Conservation (phyloP, 208 protist species). For the Herpetomonas tarakana region DNA sequence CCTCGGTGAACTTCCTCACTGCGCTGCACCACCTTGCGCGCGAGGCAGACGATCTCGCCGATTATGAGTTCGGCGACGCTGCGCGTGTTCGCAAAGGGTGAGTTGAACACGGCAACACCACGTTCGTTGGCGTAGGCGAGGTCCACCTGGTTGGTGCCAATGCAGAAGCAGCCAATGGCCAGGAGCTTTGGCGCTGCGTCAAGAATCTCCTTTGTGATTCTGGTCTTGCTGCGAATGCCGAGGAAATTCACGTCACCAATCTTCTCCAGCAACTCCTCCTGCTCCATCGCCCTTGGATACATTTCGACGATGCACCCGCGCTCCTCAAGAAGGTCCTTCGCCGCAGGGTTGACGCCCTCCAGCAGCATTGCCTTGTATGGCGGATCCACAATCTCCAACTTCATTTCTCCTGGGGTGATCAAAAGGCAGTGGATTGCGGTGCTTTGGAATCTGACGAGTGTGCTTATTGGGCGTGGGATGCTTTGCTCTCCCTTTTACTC, state of each 20-base stretch:
- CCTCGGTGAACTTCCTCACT: constrained; percentile 88
- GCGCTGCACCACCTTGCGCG: constrained; percentile 84
- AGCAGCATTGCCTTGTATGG: constrained; percentile 74
- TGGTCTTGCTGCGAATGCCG: constrained; percentile 92
- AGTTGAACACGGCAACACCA: constrained; percentile 94
- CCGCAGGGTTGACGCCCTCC: constrained; percentile 79
- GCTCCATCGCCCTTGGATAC: constrained; percentile 43
- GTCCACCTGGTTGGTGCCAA: constrained; percentile 95
- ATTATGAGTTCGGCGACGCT: constrained; percentile 94
- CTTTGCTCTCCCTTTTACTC: too few species aligned
- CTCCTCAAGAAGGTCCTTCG: constrained; percentile 70
- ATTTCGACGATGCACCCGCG: constrained; percentile 84
- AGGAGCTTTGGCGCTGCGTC: constrained; percentile 73
- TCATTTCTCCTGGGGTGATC: constrained; percentile 16
- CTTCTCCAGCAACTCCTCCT: constrained; percentile 75
- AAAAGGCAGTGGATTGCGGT: not conserved
- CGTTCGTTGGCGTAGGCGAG: constrained; percentile 60
- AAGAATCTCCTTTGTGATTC: constrained; percentile 72
- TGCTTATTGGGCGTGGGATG: too few species aligned
- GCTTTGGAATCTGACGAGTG: not conserved
- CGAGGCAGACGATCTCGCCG: constrained; percentile 86
- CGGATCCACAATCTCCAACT: constrained; percentile 28
- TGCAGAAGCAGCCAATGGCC: constrained; percentile 94
- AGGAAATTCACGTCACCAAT: constrained; percentile 87
- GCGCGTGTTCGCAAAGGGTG: constrained; percentile 93